These are phyloP conservation scores for Ceratocystis harringtonii DNA, from an alignment of 2,329 filamentous ascomycete species.

Conservation along the genomic window DNA sequence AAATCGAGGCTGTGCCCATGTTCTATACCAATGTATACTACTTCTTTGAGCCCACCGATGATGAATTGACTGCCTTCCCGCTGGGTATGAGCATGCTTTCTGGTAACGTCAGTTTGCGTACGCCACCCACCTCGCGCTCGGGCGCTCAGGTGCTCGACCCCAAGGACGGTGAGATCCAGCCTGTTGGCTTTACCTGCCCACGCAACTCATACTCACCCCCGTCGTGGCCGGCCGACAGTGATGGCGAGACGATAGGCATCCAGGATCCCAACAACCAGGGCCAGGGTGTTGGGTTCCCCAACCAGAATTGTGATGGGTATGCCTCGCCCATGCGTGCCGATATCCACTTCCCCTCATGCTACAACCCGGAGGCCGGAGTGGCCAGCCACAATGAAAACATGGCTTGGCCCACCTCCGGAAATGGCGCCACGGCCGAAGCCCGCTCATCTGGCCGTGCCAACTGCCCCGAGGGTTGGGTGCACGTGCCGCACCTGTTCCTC, in stretches of 20 bases:
- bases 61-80: constrained; percentile 56
- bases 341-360: constrained; percentile 60
- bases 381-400: constrained; percentile 50
- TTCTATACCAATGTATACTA: constrained; percentile 69
- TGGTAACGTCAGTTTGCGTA: constrained; percentile 45
- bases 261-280: constrained; percentile 39
- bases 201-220: constrained; percentile 35
- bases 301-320: constrained; percentile 49
- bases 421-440: constrained; percentile 25
- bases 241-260: constrained; percentile 41
- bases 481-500: constrained; percentile 42
- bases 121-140: constrained; percentile 36
- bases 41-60: constrained; percentile 50
- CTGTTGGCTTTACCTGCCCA: constrained; percentile 46
- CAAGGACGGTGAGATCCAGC: constrained; percentile 35
- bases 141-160: constrained; percentile 37
- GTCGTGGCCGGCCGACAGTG: constrained; percentile 38
- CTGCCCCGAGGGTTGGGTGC: constrained; percentile 40
- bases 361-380: constrained; percentile 47
- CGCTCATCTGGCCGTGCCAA: constrained; percentile 30
- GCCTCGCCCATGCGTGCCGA: constrained; percentile 49
- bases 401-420: constrained; percentile 39
- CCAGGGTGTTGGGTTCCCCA: constrained; percentile 51
- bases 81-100: constrained; percentile 55
- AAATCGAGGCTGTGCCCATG: constrained; percentile 50